Conservation (phyloP, 1,284 basidiomycete species). For the Sanghuangporus weigelae region DNA sequence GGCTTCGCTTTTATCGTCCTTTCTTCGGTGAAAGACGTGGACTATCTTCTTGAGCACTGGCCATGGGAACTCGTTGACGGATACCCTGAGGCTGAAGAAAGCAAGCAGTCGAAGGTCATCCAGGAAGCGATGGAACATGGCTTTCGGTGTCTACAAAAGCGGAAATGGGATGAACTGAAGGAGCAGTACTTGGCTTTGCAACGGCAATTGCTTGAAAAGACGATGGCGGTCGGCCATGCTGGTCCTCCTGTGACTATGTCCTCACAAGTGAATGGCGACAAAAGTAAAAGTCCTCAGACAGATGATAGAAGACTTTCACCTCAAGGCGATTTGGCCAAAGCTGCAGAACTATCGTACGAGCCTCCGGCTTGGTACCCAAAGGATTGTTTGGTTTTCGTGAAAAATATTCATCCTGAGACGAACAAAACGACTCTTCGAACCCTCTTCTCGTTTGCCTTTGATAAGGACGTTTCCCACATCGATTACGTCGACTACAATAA, state of each 20-base stretch:
- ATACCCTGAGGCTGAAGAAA: conserved; percentile 4
- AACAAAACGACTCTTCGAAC: conserved; percentile 72
- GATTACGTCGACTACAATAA: conserved; percentile 77
- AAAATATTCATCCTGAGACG: conserved; percentile 62
- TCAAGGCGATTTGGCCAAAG: neutral
- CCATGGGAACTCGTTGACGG: conserved; percentile 43
- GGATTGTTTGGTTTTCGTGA: conserved; percentile 62
- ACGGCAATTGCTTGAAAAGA: conserved; percentile 42
- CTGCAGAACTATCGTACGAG: neutral
- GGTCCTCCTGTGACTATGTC: neutral
- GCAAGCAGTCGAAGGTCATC: neutral
- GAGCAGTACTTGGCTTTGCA: conserved; percentile 61
- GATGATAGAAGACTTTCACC: neutral
- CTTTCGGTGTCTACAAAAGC: conserved; percentile 50
- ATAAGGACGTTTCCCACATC: conserved; percentile 31
- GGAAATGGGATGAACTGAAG: conserved; percentile 54
- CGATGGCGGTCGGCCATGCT: conserved; percentile 31
- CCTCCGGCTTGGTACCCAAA: conserved; percentile 39
- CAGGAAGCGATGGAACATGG: conserved; percentile 51
- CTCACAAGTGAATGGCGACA: neutral
- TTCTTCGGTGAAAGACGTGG: conserved; percentile 32
- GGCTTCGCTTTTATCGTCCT: conserved; percentile 68
- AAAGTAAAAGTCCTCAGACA: neutral
- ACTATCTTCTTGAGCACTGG: conserved; percentile 45
- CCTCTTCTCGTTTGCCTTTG: conserved; percentile 45